Conservation (phyloP, 805 yeast species). For the Starmerella geochares region DNA sequence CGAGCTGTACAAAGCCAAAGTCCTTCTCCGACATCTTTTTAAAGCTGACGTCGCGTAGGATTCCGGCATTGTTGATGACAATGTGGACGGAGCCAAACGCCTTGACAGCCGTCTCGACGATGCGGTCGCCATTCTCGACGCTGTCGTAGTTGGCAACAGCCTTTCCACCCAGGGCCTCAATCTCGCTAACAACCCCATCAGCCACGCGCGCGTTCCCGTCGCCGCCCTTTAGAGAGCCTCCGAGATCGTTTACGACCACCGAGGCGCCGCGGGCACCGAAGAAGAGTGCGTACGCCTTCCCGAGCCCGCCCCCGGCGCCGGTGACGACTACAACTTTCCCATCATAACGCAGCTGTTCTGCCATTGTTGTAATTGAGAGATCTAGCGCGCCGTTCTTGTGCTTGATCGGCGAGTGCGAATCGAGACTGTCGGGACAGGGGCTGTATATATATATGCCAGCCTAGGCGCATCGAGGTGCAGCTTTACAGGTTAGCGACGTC, state of each 20-base stretch:
- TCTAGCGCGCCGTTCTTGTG: background rate
- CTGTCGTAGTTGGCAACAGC: conserved; percentile 95
- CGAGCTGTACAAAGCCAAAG: conserved; percentile 69
- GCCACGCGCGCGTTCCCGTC: conserved; percentile 58
- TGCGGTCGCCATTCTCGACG: conserved; percentile 73
- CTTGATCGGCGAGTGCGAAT: background rate
- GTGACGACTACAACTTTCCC: conserved; percentile 86
- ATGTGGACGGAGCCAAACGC: conserved; percentile 82
- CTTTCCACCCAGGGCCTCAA: conserved; percentile 59
- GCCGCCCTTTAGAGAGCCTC: conserved; percentile 73
- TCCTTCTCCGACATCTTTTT: conserved; percentile 76
- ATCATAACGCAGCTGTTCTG: conserved; percentile 42
- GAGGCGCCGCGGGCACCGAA: conserved; percentile 87
- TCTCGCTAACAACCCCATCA: conserved; percentile 80
- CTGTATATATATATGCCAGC: background rate
- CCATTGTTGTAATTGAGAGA: conserved; percentile 10
- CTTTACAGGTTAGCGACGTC: background rate
- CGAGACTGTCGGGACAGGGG: background rate
- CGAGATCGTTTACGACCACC: conserved; percentile 90
- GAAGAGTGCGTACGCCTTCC: conserved; percentile 75
- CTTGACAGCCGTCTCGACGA: conserved; percentile 75
- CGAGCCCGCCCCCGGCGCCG: conserved; percentile 97
- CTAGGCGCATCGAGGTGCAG: conserved; percentile 8
- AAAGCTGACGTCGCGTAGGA: conserved; percentile 76
- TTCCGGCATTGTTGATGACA: conserved; percentile 89